Evolutionary conservation across 805 yeast species (phyloP), one percentile per base, ranked within the genome.

Genomic region (Zygosaccharomyces siamensis): DNA sequence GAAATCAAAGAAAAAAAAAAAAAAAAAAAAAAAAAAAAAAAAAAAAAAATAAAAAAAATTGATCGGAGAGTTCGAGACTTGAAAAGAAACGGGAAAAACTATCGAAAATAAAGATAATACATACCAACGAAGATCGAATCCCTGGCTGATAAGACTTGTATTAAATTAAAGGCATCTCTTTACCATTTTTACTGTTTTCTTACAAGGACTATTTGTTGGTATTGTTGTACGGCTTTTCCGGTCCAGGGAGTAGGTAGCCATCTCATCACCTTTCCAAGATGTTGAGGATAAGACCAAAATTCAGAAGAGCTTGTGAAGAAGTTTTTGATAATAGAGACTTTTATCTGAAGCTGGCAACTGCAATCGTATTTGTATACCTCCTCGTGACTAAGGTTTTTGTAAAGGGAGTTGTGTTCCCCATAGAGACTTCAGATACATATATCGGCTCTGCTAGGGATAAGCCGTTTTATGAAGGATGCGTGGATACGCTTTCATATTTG

Each of bases 401-500:
- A 28, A 41, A 41, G 33, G 44, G 44, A 10, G 27, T 41, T n/a
- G 44, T 30, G 23, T 30, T 41, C 11, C 44, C 44, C 16, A 24
- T 41, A n/a, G 20, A 18, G 40, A 44, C 33, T 44, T 53, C 35
- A 58, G 40, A 48, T 6, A 52, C 49, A 23, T 53, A 57, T 27
- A 53, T 59, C 12, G 47, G 50, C 28, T 53, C 67, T 2, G 18
- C 48, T 6, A 55, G 62, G 10, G 80, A 77, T 53, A 55, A 61
- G 16, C 80, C 83, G 0, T 84, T 84, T 54, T 68, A 66, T 31
- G 56, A 65, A 24, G 89, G 89, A 1, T 84, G 89, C 58, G 75
- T 72, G 3, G 80, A 81, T 16, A 72, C 75, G 7, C 47, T 53
- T 1, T 49, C n/a, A 73, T 77, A 56, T 51, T 27, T 43, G 57